Evolutionary conservation across 106 monocot genomes (phyloP).

Genomic region (Phalaenopsis aphrodite): DNA sequence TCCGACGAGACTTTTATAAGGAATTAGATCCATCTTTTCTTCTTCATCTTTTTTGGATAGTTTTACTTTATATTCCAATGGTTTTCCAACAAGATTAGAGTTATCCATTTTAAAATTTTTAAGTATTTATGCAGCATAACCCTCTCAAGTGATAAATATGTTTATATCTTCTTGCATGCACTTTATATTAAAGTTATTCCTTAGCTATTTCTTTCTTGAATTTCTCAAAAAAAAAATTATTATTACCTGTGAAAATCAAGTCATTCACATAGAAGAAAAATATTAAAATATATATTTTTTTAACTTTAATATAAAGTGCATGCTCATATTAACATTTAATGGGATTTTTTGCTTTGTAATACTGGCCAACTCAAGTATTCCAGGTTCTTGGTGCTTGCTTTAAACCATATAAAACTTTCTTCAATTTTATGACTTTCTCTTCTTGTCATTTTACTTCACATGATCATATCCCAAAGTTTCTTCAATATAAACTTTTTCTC

Average conservation of each 20-base stretch:
- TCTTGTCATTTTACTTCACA: background rate
- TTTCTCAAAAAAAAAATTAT: background rate
- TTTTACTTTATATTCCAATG: background rate
- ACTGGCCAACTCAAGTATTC: background rate
- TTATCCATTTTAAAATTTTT: too few relatives aligned
- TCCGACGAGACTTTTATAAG: background rate
- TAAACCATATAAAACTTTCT: background rate
- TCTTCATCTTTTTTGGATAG: background rate
- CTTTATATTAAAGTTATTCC: background rate
- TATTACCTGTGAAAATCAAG: background rate
- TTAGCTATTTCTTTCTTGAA: background rate
- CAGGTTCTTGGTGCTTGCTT: background rate
- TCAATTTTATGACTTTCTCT: background rate
- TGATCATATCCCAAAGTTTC: background rate
- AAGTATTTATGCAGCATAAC: background rate
- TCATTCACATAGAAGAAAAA: background rate
- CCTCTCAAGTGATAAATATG: background rate
- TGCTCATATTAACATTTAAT: background rate
- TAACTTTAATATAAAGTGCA: background rate
- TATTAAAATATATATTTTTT: background rate
- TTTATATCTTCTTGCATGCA: background rate
- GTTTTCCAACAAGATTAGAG: background rate
- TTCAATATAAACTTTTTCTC: background rate
- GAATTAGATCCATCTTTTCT: background rate
- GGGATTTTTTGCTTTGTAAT: background rate